Conservation (phyloP, 1,139 yeast genomes). For the Zygoascus sp. region DNA sequence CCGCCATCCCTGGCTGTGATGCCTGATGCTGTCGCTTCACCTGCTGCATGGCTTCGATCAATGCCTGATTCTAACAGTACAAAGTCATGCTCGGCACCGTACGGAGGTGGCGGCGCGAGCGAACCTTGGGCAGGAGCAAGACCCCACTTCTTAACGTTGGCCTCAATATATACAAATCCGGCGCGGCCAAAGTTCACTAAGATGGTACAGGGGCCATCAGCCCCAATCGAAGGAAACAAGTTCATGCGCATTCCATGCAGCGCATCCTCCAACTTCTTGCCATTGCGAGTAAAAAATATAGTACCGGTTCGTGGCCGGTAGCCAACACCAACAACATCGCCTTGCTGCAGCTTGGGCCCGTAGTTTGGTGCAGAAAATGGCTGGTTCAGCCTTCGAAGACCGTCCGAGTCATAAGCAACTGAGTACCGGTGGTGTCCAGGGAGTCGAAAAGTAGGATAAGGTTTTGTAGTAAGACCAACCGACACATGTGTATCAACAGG, state of each 20-base stretch:
- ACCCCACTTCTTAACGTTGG: conserved; percentile 90
- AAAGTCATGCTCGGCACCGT: conserved; percentile 47
- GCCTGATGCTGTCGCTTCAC: too few relatives aligned
- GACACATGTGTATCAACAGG: conserved; percentile 54
- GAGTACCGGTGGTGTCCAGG: conserved; percentile 85
- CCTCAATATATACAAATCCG: conserved; percentile 93
- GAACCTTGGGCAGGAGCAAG: conserved; percentile 73
- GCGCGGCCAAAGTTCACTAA: conserved; percentile 85
- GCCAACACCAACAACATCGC: conserved; percentile 93
- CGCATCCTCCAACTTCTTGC: conserved; percentile 79
- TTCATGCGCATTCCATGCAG: conserved; percentile 75
- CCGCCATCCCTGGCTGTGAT: neutral
- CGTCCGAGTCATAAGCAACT: conserved; percentile 82
- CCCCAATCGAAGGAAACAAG: conserved; percentile 85
- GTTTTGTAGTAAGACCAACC: conserved; percentile 80
- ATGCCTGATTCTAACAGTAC: conserved; percentile 35
- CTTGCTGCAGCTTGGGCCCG: conserved; percentile 71
- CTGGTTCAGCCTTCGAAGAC: conserved; percentile 72
- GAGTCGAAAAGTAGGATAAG: conserved; percentile 81
- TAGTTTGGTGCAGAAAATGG: conserved; percentile 73
- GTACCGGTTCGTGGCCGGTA: conserved; percentile 77
- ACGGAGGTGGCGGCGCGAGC: conserved; percentile 73
- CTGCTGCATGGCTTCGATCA: conserved; percentile 3
- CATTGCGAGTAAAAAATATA: conserved; percentile 84
- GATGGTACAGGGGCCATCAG: conserved; percentile 67